Evolutionary conservation across 2,329 filamentous ascomycete species (phyloP).

Genomic region (Talaromyces sp.): DNA sequence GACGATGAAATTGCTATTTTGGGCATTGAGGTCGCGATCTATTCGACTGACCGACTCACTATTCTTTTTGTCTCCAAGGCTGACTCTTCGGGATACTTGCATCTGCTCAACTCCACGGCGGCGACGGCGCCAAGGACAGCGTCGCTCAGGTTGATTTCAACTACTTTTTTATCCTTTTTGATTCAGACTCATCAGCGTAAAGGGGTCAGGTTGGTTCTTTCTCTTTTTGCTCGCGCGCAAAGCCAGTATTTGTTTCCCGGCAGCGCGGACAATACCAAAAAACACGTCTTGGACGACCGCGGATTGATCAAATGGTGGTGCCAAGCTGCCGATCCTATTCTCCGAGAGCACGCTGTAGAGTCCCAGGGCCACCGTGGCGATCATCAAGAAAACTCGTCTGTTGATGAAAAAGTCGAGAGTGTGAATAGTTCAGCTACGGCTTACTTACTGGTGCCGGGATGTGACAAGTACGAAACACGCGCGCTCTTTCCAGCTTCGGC

Average conservation of each 20-base stretch:
- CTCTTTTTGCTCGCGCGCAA: constrained; percentile 87
- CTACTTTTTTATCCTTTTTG: constrained; percentile 71
- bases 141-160: constrained; percentile 64
- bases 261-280: constrained; percentile 75
- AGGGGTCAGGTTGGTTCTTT: constrained; percentile 69
- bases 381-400: not conserved
- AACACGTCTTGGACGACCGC: constrained; percentile 88
- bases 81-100: constrained; percentile 86
- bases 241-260: constrained; percentile 93
- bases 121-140: constrained; percentile 57
- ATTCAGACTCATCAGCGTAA: constrained; percentile 62
- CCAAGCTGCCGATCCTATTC: constrained; percentile 71
- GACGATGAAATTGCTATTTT: constrained; percentile 63
- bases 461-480: constrained; percentile 75
- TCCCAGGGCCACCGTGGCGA: constrained; percentile 27
- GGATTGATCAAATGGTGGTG: constrained; percentile 97
- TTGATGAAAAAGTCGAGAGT: constrained; percentile 26
- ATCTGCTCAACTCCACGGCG: constrained; percentile 45
- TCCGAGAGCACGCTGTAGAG: constrained; percentile 47
- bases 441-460: constrained; percentile 82
- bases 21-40: constrained; percentile 83
- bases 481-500: constrained; percentile 64
- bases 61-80: constrained; percentile 96
- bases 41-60: constrained; percentile 72
- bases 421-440: constrained; percentile 54